A percentile compares a stretch with the other conserved stretches of the same genome.
Evolutionary conservation across 2,329 filamentous ascomycete species (phyloP).

Genomic region (Paraphaeosphaeria sporulosa): DNA sequence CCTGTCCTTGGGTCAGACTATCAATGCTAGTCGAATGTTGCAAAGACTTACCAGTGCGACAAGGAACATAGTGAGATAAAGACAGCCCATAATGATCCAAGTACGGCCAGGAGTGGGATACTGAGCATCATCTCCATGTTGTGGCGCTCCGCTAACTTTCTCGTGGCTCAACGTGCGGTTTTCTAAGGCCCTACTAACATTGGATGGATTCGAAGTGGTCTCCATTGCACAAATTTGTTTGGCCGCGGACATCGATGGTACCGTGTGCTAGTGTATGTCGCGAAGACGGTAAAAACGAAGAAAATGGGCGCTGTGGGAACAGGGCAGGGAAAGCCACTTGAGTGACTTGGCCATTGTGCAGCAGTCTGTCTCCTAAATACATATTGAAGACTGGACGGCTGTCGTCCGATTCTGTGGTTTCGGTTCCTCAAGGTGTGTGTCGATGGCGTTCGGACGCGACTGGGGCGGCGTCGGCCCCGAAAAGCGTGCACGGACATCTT

Average conservation of each 20-base stretch:
- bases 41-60: constrained; percentile 12
- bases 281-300: background rate
- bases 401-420: background rate
- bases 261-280: background rate
- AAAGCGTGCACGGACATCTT: constrained; percentile 5
- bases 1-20: constrained; percentile 10
- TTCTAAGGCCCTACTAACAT: background rate
- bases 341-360: background rate
- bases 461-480: constrained; percentile 13
- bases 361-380: background rate
- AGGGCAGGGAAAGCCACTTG: background rate
- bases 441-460: constrained; percentile 11
- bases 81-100: constrained; percentile 11
- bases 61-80: constrained; percentile 17
- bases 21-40: too few relatives aligned
- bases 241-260: background rate
- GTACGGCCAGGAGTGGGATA: constrained; percentile 13
- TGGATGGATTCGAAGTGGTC: background rate
- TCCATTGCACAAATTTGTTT: background rate
- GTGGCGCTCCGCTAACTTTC: background rate
- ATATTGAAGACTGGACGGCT: background rate
- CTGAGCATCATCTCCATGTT: background rate
- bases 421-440: background rate
- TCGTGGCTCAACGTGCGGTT: background rate
- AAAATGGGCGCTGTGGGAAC: too few relatives aligned